Conservation (phyloP, 495 filamentous ascomycete species). For the Aspergillus sclerotioniger region DNA sequence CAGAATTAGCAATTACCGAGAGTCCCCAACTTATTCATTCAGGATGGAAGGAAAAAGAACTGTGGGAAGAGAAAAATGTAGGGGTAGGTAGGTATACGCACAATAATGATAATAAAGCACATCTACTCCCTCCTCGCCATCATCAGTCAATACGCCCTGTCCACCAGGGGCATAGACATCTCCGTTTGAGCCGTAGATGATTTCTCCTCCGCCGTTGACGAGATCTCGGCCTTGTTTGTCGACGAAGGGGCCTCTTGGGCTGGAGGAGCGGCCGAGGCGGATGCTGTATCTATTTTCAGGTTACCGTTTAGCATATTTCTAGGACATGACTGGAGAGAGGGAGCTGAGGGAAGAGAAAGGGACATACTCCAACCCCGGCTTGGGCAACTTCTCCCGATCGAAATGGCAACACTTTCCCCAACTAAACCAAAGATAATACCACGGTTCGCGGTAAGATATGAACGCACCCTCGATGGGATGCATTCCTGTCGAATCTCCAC, state of each 20-base stretch:
- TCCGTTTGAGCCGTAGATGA: constrained; percentile 46
- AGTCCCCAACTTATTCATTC: no score
- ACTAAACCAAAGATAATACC: constrained; percentile 73
- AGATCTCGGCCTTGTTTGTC: constrained; percentile 39
- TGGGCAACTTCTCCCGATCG: constrained; percentile 41
- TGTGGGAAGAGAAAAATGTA: background rate
- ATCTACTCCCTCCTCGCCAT: constrained; percentile 31
- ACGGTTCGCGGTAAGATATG: constrained; percentile 53
- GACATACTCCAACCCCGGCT: constrained; percentile 61
- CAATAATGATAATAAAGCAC: constrained; percentile 50
- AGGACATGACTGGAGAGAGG: no score
- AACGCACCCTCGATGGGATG: constrained; percentile 49
- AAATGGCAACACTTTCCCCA: constrained; percentile 68
- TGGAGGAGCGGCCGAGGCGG: constrained; percentile 39
- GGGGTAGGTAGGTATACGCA: constrained; percentile 24
- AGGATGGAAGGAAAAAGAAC: background rate
- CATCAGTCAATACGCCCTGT: constrained; percentile 38
- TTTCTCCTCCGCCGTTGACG: constrained; percentile 40
- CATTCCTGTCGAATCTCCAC: constrained; percentile 35
- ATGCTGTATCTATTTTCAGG: constrained; percentile 39
- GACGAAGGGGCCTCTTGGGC: constrained; percentile 38
- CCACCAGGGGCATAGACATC: constrained; percentile 50
- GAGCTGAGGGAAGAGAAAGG: background rate
- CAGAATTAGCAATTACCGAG: no score
- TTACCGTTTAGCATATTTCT: constrained; percentile 7